phyloP scores from a whole-genome alignment of 371 early-diverging fungal species.

The Blakeslea trispora region DNA sequence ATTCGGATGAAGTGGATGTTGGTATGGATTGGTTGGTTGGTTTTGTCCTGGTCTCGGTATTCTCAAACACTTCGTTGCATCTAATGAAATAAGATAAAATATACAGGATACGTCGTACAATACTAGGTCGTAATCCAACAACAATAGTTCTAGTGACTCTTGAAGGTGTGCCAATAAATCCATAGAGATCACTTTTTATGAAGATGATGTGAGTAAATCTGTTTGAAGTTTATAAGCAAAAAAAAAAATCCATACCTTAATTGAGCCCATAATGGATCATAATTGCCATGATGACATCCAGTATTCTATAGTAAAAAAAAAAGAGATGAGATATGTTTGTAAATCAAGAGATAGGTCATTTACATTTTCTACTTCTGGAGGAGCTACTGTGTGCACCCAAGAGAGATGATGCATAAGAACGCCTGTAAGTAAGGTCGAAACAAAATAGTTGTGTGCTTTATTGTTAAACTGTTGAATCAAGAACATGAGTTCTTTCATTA shows the following conservation, averaged over 20 bases:
- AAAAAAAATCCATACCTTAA: no score
- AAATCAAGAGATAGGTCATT: neutral
- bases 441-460: slow-evolving; percentile 41
- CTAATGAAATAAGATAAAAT: slow-evolving; percentile 66
- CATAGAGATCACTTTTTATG: slow-evolving; percentile 57
- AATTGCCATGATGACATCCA: slow-evolving; percentile 54
- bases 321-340: neutral
- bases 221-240: no score
- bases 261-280: slow-evolving; percentile 73
- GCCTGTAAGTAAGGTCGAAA: slow-evolving; percentile 58
- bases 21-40: slow-evolving; percentile 1
- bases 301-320: slow-evolving; percentile 26
- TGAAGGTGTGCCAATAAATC: slow-evolving; percentile 56
- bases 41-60: slow-evolving; percentile 38
- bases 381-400: slow-evolving; percentile 68
- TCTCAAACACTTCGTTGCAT: slow-evolving; percentile 68
- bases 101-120: slow-evolving; percentile 59
- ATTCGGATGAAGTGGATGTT: slow-evolving; percentile 10
- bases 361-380: slow-evolving; percentile 46
- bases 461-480: slow-evolving; percentile 52
- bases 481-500: slow-evolving; percentile 53
- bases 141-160: slow-evolving; percentile 62
- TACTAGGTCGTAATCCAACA: slow-evolving; percentile 51
- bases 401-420: slow-evolving; percentile 62
- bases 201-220: neutral